phyloP scores from a whole-genome alignment of 1,284 basidiomycete genomes.

The Athelia sp. region DNA sequence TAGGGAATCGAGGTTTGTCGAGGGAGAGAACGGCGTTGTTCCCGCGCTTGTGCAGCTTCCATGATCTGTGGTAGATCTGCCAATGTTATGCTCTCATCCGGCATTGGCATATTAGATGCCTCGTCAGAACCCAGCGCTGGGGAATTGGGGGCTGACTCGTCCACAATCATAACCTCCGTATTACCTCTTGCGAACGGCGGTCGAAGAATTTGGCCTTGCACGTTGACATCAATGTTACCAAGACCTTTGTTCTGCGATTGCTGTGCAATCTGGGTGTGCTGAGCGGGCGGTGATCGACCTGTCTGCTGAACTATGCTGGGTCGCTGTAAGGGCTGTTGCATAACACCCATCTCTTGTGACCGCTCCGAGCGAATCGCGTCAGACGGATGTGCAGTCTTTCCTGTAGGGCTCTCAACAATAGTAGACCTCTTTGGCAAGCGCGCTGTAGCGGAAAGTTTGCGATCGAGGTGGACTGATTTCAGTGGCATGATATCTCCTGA shows the following conservation, averaged over 20 bases:
- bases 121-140: slow-evolving; percentile 50
- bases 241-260: slow-evolving; percentile 31
- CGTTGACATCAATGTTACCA: slow-evolving; percentile 28
- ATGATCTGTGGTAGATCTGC: slow-evolving; percentile 95
- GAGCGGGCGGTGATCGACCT: slow-evolving; percentile 19
- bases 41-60: slow-evolving; percentile 86
- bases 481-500: slow-evolving; percentile 90
- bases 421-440: slow-evolving; percentile 91
- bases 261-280: slow-evolving; percentile 30
- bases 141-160: slow-evolving; percentile 72
- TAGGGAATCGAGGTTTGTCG: slow-evolving; percentile 72
- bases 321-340: background rate
- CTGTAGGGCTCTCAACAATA: slow-evolving; percentile 93
- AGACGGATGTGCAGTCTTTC: slow-evolving; percentile 74
- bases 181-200: slow-evolving; percentile 79
- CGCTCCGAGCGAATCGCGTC: slow-evolving; percentile 39
- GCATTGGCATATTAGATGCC: slow-evolving; percentile 20
- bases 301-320: slow-evolving; percentile 17
- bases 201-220: slow-evolving; percentile 53
- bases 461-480: slow-evolving; percentile 90
- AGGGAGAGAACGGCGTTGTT: slow-evolving; percentile 77
- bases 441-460: slow-evolving; percentile 92
- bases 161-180: slow-evolving; percentile 86
- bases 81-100: slow-evolving; percentile 86
- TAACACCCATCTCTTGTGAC: slow-evolving; percentile 26